These are phyloP conservation scores for Platanthera guangdongensis DNA, from an alignment of 106 monocot genomes.

Conservation along the genomic window DNA sequence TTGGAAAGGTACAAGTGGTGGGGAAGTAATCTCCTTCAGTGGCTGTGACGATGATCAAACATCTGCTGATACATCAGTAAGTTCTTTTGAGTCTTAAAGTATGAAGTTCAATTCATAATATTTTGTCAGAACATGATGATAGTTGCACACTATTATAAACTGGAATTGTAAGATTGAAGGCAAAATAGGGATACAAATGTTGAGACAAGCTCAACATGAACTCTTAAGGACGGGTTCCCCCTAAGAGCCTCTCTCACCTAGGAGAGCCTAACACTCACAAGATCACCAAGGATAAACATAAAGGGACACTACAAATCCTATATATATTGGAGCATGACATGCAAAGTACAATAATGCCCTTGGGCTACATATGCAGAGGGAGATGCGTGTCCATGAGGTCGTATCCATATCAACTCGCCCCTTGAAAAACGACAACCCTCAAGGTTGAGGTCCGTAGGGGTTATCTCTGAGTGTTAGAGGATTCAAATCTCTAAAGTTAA, in stretches of 20 bases:
- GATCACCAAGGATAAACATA: not conserved
- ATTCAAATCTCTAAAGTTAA: too few relatives aligned
- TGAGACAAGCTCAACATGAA: too few relatives aligned
- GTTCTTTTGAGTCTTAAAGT: not conserved
- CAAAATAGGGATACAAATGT: too few relatives aligned
- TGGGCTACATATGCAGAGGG: not conserved
- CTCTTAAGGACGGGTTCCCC: too few relatives aligned
- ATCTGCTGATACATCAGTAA: slow-evolving; percentile 91
- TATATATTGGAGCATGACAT: not conserved
- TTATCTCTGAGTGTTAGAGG: too few relatives aligned
- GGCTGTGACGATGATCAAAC: slow-evolving; percentile 94
- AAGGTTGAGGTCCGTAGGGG: too few relatives aligned
- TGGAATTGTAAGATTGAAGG: too few relatives aligned
- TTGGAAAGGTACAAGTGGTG: slow-evolving; percentile 86
- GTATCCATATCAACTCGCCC: not conserved
- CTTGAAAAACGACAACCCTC: too few relatives aligned
- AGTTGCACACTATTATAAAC: too few relatives aligned
- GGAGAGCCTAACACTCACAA: too few relatives aligned
- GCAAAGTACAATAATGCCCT: not conserved
- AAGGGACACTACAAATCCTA: not conserved
- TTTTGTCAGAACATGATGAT: slow-evolving; percentile 1
- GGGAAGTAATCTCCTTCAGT: slow-evolving; percentile 83
- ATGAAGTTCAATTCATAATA: not conserved
- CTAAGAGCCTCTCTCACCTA: too few relatives aligned
- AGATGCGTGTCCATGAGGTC: not conserved